A percentile compares a stretch with the other conserved stretches of the same genome.
Evolutionary conservation across 257 asterid species (phyloP).

Genomic region (Jasminum sambac): DNA sequence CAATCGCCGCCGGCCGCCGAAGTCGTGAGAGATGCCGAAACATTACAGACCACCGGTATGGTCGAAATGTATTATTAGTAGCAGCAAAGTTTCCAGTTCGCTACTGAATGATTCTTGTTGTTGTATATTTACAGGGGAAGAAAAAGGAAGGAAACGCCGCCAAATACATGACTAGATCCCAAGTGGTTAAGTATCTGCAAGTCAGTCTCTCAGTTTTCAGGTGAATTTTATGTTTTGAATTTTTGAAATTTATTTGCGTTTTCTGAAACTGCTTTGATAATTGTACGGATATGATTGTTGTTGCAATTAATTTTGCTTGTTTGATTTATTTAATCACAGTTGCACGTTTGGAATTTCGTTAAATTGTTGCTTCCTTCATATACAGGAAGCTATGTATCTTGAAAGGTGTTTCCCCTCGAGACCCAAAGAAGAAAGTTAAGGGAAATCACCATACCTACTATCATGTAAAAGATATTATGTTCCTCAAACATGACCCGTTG

Average conservation of each 20-base stretch:
- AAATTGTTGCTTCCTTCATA: background rate
- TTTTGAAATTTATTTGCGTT: background rate
- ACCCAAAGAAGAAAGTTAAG: slow-evolving; percentile 95
- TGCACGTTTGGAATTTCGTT: no score
- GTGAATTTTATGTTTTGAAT: slow-evolving; percentile 25
- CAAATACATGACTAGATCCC: slow-evolving; percentile 79
- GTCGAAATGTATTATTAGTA: background rate
- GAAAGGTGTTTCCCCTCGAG: slow-evolving; percentile 92
- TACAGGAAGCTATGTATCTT: slow-evolving; percentile 59
- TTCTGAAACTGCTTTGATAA: background rate
- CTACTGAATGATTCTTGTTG: background rate
- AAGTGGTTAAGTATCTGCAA: slow-evolving; percentile 83
- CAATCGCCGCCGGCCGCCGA: no score
- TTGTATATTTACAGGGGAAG: slow-evolving; percentile 65
- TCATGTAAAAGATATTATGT: slow-evolving; percentile 84
- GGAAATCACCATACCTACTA: slow-evolving; percentile 94
- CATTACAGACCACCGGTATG: slow-evolving; percentile 49
- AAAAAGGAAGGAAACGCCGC: slow-evolving; percentile 98
- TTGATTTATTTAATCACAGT: background rate
- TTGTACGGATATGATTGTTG: background rate
- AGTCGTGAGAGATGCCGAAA: slow-evolving; percentile 39
- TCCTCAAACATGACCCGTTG: slow-evolving; percentile 79
- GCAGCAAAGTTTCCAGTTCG: background rate
- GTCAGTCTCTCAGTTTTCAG: slow-evolving; percentile 84
- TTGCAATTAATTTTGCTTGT: background rate